A percentile compares a stretch with the other conserved stretches of the same genome.
These are phyloP conservation scores for Fusarium coffeatum DNA, from an alignment of 2,329 filamentous ascomycete genomes.

Conservation along the genomic window DNA sequence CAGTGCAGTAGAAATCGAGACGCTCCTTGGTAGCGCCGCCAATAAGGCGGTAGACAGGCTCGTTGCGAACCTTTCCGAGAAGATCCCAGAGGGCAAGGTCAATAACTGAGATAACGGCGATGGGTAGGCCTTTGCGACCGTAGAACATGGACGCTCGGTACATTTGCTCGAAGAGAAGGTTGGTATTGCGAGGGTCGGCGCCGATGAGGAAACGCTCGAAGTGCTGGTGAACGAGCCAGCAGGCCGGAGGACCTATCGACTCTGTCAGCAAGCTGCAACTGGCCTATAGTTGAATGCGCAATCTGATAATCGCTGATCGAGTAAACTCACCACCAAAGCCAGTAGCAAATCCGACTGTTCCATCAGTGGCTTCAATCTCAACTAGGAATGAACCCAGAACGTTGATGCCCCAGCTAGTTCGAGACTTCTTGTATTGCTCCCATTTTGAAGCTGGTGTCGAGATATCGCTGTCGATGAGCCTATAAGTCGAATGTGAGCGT, in stretches of 20 bases:
- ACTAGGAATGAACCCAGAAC: constrained; percentile 92
- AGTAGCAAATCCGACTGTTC: constrained; percentile 93
- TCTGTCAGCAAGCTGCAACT: constrained; percentile 11
- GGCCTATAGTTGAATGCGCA: neutral
- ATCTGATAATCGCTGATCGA: neutral
- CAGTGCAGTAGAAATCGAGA: constrained; percentile 94
- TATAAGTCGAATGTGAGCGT: constrained; percentile 55
- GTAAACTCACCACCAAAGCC: constrained; percentile 78
- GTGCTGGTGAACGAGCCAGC: constrained; percentile 93
- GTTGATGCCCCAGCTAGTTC: constrained; percentile 96
- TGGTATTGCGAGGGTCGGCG: constrained; percentile 89
- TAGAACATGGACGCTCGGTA: constrained; percentile 97
- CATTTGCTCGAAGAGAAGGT: constrained; percentile 95
- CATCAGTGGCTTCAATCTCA: constrained; percentile 88
- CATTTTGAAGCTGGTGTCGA: constrained; percentile 92
- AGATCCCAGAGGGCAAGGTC: constrained; percentile 95
- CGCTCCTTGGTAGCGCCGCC: constrained; percentile 87
- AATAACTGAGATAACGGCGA: constrained; percentile 93
- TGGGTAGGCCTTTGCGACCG: constrained; percentile 88
- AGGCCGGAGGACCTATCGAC: constrained; percentile 81
- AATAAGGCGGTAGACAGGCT: constrained; percentile 95
- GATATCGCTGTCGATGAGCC: constrained; percentile 92
- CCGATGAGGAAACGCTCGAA: constrained; percentile 93
- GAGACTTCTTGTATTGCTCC: constrained; percentile 86
- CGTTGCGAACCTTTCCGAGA: constrained; percentile 87